phyloP scores from a whole-genome alignment of 139 green algal species.

The Micromonas pusilla region DNA sequence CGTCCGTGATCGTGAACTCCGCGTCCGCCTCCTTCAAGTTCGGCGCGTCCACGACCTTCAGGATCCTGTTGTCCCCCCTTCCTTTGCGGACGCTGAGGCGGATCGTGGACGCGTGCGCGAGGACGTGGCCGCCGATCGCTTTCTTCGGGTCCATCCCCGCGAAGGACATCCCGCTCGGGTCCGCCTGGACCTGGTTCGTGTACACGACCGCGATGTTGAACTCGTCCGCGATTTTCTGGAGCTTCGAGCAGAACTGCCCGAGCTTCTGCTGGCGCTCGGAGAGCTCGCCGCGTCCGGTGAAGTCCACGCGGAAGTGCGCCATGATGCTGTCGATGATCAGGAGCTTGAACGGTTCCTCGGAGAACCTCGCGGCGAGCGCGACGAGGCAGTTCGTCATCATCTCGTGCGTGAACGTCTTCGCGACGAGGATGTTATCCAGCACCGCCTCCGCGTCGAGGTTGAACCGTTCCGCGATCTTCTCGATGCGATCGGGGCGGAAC shows the following conservation, averaged over 20 bases:
- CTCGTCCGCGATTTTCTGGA: constrained; percentile 80
- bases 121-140: constrained; percentile 58
- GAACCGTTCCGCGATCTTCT: constrained; percentile 74
- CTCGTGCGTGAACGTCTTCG: constrained; percentile 71
- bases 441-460: constrained; percentile 66
- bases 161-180: constrained; percentile 65
- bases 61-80: constrained; percentile 77
- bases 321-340: constrained; percentile 78
- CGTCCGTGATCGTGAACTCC: constrained; percentile 25
- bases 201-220: constrained; percentile 83
- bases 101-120: constrained; percentile 73
- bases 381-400: constrained; percentile 63
- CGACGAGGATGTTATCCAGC: constrained; percentile 67
- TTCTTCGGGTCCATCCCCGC: constrained; percentile 75
- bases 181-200: constrained; percentile 77
- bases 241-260: constrained; percentile 51
- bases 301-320: constrained; percentile 76
- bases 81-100: constrained; percentile 68
- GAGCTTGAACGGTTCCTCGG: constrained; percentile 64
- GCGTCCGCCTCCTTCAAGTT: constrained; percentile 31
- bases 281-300: constrained; percentile 78
- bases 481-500: constrained; percentile 77
- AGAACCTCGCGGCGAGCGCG: constrained; percentile 62
- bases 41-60: constrained; percentile 64
- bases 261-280: constrained; percentile 87